Evolutionary conservation across 768 basidiomycete species (phyloP).

Genomic region (Lactarius sp.): DNA sequence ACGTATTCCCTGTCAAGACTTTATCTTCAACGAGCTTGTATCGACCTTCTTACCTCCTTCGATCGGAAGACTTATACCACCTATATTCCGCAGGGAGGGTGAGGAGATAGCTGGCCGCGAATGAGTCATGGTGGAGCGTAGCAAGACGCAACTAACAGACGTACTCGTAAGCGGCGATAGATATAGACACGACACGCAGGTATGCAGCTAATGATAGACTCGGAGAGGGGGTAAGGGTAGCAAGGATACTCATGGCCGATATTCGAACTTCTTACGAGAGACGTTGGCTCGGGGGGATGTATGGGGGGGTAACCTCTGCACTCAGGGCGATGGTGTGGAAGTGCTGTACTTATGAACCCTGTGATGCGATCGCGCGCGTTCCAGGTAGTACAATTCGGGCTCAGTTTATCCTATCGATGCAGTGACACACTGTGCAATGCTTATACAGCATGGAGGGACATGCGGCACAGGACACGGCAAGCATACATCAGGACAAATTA

Average conservation of each 20-base stretch:
- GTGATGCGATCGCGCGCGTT: too few species aligned
- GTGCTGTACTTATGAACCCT: neutral
- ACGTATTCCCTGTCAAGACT: neutral
- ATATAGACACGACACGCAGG: too few species aligned
- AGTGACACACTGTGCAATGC: too few species aligned
- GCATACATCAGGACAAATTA: too few species aligned
- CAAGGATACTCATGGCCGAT: neutral
- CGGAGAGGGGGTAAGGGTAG: neutral
- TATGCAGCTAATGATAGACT: slow-evolving; percentile 5
- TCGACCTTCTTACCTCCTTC: neutral
- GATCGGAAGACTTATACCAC: slow-evolving; percentile 12
- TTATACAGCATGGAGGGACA: too few species aligned
- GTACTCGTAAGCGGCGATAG: slow-evolving; percentile 25
- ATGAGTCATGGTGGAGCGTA: neutral
- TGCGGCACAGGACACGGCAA: too few species aligned
- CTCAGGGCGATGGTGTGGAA: too few species aligned
- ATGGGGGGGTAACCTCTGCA: neutral
- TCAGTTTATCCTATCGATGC: too few species aligned
- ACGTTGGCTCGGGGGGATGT: too few species aligned
- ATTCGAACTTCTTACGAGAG: neutral
- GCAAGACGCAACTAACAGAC: neutral
- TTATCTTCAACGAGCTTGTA: neutral
- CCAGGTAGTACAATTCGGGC: too few species aligned
- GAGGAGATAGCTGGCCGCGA: slow-evolving; percentile 13
- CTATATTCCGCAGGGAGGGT: slow-evolving; percentile 24